These are phyloP conservation scores for Ochromonas danica DNA, from an alignment of 108 stramenopile genomes.

Conservation along the genomic window DNA sequence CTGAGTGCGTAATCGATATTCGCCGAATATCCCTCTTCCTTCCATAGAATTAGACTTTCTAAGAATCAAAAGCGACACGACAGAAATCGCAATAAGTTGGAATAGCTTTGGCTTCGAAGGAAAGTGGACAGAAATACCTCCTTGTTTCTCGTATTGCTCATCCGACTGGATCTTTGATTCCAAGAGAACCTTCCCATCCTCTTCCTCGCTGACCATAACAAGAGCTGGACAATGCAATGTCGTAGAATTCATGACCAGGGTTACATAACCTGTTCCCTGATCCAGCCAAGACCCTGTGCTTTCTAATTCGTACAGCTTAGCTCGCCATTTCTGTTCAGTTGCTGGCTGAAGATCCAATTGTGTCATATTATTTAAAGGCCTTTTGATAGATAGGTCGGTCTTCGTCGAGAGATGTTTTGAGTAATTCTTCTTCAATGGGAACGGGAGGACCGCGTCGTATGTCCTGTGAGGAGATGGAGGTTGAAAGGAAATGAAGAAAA, in stretches of 20 bases:
- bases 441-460: too few relatives aligned
- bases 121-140: conserved; percentile 25
- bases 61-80: background rate
- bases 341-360: too few relatives aligned
- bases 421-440: too few relatives aligned
- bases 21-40: background rate
- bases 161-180: background rate
- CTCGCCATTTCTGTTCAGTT: conserved; percentile 7
- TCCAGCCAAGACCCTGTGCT: conserved; percentile 18
- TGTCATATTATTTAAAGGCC: too few relatives aligned
- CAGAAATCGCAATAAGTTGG: too few relatives aligned
- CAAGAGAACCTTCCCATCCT: background rate
- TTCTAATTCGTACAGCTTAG: conserved; percentile 28
- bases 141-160: conserved; percentile 33
- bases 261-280: conserved; percentile 1
- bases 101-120: too few relatives aligned
- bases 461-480: too few relatives aligned
- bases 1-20: conserved; percentile 30
- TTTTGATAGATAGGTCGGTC: too few relatives aligned
- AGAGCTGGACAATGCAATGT: background rate
- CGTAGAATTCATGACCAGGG: background rate
- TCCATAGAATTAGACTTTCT: conserved; percentile 32
- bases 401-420: too few relatives aligned
- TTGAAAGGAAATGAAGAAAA: too few relatives aligned
- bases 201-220: background rate